phyloP scores from a whole-genome alignment of 305 asterid genomes.

The Fraxinus ornus region DNA sequence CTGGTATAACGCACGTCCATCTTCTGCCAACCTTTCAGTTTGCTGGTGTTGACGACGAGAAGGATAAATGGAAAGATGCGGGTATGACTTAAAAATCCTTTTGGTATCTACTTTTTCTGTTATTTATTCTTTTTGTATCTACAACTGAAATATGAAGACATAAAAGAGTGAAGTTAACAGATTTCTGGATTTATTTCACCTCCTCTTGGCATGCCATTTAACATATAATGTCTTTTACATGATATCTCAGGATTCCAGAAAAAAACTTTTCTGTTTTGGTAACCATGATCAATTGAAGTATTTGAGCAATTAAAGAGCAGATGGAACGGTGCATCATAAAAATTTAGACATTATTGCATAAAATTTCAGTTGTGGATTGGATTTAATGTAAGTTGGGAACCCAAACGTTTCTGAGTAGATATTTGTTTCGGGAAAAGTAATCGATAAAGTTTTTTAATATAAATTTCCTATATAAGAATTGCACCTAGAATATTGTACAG shows the following conservation, averaged over 20 bases:
- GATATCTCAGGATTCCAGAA: not conserved
- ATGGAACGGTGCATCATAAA: not conserved
- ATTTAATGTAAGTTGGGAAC: not conserved
- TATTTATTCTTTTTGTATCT: not conserved
- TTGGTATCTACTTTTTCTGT: conserved; percentile 7
- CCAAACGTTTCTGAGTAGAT: not conserved
- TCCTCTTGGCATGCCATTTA: not conserved
- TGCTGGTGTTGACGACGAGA: conserved; percentile 86
- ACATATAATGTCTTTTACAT: not conserved
- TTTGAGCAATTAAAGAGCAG: not conserved
- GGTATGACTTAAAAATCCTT: conserved; percentile 40
- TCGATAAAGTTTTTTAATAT: not conserved
- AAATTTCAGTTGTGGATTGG: not conserved
- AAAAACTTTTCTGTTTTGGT: not conserved
- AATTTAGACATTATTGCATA: not conserved
- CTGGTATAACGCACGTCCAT: conserved; percentile 88
- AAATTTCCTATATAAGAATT: not conserved
- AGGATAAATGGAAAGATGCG: conserved; percentile 67
- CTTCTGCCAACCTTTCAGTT: conserved; percentile 89
- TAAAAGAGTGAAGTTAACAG: not conserved
- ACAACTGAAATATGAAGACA: not conserved
- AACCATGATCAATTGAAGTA: not conserved
- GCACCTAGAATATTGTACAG: not conserved
- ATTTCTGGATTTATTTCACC: not conserved
- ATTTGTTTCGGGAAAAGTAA: not conserved